Percentiles rank a stretch among this genome's conserved stretches.
Evolutionary conservation across 2,329 filamentous ascomycete genomes (phyloP).

Genomic region (Venturia pyrina): DNA sequence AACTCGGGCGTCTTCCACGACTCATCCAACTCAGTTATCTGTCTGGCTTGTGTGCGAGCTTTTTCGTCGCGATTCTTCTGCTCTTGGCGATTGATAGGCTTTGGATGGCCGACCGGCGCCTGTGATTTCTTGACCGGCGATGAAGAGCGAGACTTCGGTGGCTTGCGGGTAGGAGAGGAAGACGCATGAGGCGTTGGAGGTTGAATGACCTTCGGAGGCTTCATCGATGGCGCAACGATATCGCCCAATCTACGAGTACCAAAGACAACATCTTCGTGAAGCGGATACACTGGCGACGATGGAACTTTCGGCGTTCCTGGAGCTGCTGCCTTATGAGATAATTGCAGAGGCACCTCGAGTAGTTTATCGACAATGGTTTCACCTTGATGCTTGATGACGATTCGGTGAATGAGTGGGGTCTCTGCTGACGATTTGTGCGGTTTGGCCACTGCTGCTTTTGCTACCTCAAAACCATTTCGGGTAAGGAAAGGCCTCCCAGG

Average conservation of each 20-base stretch:
- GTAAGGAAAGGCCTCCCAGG: slow-evolving; percentile 18
- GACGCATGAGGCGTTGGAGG: not conserved
- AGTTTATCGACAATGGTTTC: slow-evolving; percentile 17
- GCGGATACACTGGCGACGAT: slow-evolving; percentile 5
- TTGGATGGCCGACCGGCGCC: slow-evolving; percentile 12
- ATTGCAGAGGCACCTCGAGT: slow-evolving; percentile 15
- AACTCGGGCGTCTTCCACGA: slow-evolving; percentile 20
- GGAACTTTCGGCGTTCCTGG: not conserved
- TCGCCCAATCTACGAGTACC: not conserved
- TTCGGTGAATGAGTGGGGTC: slow-evolving; percentile 16
- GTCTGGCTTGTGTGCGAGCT: not conserved
- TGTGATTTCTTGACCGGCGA: slow-evolving; percentile 20
- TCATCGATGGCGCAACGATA: not conserved
- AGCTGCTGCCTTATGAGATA: slow-evolving; percentile 1
- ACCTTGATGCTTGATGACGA: slow-evolving; percentile 17
- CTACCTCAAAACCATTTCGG: slow-evolving; percentile 6
- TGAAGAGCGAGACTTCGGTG: not conserved
- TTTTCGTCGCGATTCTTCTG: not conserved
- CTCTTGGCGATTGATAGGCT: not conserved
- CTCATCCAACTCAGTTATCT: not conserved
- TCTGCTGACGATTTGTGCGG: not conserved
- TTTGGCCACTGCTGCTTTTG: not conserved
- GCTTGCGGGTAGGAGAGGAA: not conserved
- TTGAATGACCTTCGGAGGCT: not conserved
- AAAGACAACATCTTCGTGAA: slow-evolving; percentile 5